Conservation (phyloP, 139 green algal species). For the Haematococcus sp. region DNA sequence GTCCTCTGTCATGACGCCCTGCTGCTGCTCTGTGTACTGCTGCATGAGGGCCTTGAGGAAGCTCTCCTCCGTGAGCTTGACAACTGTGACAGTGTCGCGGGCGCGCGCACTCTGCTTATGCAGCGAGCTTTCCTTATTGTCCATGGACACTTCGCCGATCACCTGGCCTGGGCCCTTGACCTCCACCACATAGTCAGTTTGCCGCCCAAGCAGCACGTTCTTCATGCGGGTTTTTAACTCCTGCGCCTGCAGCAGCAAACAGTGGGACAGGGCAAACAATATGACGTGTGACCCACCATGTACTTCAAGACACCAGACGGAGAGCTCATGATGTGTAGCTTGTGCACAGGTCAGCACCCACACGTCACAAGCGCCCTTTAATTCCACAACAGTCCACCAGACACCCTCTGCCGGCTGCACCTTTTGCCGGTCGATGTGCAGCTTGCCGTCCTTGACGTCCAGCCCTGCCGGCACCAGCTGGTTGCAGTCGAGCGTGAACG, state of each 20-base stretch:
- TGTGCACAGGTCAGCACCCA: no score
- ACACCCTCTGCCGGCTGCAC: no score
- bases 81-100: constrained; percentile 19
- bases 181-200: constrained; percentile 32
- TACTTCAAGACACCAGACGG: no score
- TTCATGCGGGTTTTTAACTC: constrained; percentile 36
- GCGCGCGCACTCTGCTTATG: constrained; percentile 21
- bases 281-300: no score
- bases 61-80: constrained; percentile 41
- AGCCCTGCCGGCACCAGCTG: constrained; percentile 9
- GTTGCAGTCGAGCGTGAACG: constrained; percentile 40
- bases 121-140: background rate
- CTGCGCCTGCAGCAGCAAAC: constrained; percentile 32
- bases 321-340: no score
- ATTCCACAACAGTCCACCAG: background rate
- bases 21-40: background rate
- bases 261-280: no score
- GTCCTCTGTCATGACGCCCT: background rate
- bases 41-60: constrained; percentile 40
- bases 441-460: constrained; percentile 37
- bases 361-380: background rate
- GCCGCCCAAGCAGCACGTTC: constrained; percentile 10
- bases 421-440: constrained; percentile 48
- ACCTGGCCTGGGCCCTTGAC: constrained; percentile 36
- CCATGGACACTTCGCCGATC: constrained; percentile 33